A percentile compares a stretch with the other conserved stretches of the same genome.
Evolutionary conservation across 2,329 filamentous ascomycete species (phyloP).

Genomic region (Fusarium chlamydosporum): DNA sequence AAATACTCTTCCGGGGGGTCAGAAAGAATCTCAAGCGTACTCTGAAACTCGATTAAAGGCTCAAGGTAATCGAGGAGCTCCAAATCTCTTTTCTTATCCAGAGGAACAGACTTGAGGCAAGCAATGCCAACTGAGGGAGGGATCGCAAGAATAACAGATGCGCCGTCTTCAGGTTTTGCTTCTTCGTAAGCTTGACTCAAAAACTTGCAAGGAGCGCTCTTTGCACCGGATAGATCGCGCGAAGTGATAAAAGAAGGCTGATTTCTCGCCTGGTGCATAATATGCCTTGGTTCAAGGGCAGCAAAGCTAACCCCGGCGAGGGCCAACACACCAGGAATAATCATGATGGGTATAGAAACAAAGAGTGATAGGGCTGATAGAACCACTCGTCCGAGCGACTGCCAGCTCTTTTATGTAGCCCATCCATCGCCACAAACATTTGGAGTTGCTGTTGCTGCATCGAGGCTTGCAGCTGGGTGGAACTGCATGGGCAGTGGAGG

Average conservation of each 20-base stretch:
- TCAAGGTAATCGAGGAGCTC: constrained; percentile 43
- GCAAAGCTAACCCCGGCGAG: constrained; percentile 36
- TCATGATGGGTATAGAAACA: constrained; percentile 29
- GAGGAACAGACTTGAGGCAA: constrained; percentile 47
- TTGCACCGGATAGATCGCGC: constrained; percentile 35
- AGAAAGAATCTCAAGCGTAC: constrained; percentile 44
- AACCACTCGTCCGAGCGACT: not conserved
- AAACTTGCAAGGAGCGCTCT: constrained; percentile 39
- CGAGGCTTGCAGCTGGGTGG: constrained; percentile 23
- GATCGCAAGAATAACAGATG: constrained; percentile 26
- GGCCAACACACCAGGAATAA: constrained; percentile 39
- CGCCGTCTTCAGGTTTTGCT: constrained; percentile 11
- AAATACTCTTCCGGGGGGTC: constrained; percentile 47
- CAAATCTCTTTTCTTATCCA: constrained; percentile 47
- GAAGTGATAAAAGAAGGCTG: constrained; percentile 34
- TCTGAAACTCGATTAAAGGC: constrained; percentile 43
- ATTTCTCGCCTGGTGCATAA: constrained; percentile 39
- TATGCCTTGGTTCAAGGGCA: constrained; percentile 43
- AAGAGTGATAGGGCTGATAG: constrained; percentile 18
- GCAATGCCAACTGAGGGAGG: constrained; percentile 43
- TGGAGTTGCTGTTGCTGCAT: not conserved
- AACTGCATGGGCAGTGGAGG: not conserved
- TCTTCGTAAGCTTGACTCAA: constrained; percentile 41
- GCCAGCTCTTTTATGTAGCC: constrained; percentile 37
- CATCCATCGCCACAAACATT: constrained; percentile 1